These are phyloP conservation scores for Clarireedia hainanense DNA, from an alignment of 2,329 filamentous ascomycete genomes.

Conservation along the genomic window DNA sequence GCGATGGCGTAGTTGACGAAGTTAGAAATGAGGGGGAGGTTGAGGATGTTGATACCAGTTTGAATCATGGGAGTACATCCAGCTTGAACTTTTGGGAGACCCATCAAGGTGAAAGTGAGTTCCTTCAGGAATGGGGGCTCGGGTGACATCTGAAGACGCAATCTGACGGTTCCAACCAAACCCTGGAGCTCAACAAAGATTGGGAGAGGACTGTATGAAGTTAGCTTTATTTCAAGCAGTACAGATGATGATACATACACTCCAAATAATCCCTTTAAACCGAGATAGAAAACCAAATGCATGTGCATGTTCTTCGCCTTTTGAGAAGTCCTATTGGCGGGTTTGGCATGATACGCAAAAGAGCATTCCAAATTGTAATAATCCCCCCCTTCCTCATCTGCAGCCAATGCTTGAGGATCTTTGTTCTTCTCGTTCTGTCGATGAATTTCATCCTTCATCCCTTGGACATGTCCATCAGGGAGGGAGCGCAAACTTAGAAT, in stretches of 20 bases:
- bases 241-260: slow-evolving; percentile 11
- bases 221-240: neutral
- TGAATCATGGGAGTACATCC: slow-evolving; percentile 91
- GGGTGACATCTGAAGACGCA: slow-evolving; percentile 78
- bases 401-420: slow-evolving; percentile 78
- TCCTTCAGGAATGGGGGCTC: slow-evolving; percentile 90
- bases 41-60: slow-evolving; percentile 81
- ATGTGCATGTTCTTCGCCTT: slow-evolving; percentile 96
- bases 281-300: slow-evolving; percentile 90
- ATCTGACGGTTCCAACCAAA: slow-evolving; percentile 77
- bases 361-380: slow-evolving; percentile 91
- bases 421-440: slow-evolving; percentile 72
- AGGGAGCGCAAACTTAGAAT: slow-evolving; percentile 82
- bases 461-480: slow-evolving; percentile 71
- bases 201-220: slow-evolving; percentile 16
- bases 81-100: slow-evolving; percentile 79
- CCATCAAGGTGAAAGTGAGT: slow-evolving; percentile 90
- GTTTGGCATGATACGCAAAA: slow-evolving; percentile 84
- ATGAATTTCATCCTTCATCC: slow-evolving; percentile 74
- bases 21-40: slow-evolving; percentile 86
- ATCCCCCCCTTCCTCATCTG: slow-evolving; percentile 82
- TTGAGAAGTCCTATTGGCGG: slow-evolving; percentile 62
- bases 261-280: slow-evolving; percentile 34
- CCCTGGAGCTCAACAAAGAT: slow-evolving; percentile 71
- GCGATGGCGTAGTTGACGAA: slow-evolving; percentile 70